Evolutionary conservation across 495 filamentous ascomycete species (phyloP).

Genomic region (Trichoderma virens): DNA sequence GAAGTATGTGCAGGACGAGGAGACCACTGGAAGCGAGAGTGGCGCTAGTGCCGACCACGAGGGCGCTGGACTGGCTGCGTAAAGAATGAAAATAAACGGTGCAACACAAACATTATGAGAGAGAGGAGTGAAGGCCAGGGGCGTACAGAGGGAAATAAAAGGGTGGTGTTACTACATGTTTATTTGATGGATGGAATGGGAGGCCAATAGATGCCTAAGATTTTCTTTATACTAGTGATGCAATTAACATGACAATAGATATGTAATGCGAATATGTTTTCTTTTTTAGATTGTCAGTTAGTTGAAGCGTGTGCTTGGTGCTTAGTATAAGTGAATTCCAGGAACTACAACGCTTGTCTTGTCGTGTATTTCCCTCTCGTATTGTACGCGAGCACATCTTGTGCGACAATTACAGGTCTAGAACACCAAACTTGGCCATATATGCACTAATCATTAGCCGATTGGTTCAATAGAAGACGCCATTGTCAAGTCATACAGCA

Average conservation of each 20-base stretch:
- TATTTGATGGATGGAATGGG: not conserved
- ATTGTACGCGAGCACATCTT: not conserved
- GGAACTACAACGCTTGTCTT: not conserved
- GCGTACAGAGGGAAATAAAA: not conserved
- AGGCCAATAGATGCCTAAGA: not conserved
- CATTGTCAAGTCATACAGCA: too few relatives aligned
- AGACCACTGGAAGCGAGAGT: slow-evolving; percentile 19
- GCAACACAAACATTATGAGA: not conserved
- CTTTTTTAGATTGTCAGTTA: not conserved
- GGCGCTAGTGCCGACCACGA: slow-evolving; percentile 19
- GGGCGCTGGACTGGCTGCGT: slow-evolving; percentile 9
- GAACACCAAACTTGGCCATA: too few relatives aligned
- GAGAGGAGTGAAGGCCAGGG: not conserved
- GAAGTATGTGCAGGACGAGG: slow-evolving; percentile 34
- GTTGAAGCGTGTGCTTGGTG: too few relatives aligned
- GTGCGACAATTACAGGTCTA: not conserved
- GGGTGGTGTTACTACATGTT: not conserved
- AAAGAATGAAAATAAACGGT: not conserved
- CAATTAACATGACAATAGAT: not conserved
- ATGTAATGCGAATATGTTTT: not conserved
- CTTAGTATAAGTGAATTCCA: too few relatives aligned
- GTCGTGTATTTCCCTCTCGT: not conserved
- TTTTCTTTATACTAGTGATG: not conserved
- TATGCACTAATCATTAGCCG: too few relatives aligned
- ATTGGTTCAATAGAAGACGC: too few relatives aligned